Evolutionary conservation across 352 stramenopile genomes (phyloP).

Genomic region (Pythium scleroteichum): DNA sequence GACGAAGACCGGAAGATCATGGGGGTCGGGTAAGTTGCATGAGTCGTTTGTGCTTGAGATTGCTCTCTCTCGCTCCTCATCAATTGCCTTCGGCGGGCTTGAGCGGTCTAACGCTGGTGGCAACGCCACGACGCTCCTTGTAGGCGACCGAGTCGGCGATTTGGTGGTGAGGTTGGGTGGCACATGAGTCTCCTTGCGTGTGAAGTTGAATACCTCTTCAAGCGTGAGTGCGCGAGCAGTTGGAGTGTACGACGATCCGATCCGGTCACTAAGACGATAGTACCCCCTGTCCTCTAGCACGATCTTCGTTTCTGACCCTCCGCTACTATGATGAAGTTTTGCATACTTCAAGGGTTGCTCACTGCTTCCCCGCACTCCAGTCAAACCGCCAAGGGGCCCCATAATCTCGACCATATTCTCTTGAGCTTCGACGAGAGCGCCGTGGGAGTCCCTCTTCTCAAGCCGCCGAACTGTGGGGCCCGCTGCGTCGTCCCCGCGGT

Average conservation of each 20-base stretch:
- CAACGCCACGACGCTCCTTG: slow-evolving; percentile 38
- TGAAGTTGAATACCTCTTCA: slow-evolving; percentile 70
- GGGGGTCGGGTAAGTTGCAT: slow-evolving; percentile 17
- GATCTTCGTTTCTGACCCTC: slow-evolving; percentile 15
- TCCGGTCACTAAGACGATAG: slow-evolving; percentile 81
- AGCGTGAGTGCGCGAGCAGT: slow-evolving; percentile 64
- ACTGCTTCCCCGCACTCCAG: slow-evolving; percentile 27
- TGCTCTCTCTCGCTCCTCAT: slow-evolving; percentile 13
- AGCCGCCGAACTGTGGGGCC: slow-evolving; percentile 4
- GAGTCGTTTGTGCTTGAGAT: background rate
- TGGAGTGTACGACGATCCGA: slow-evolving; percentile 74
- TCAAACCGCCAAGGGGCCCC: slow-evolving; percentile 72
- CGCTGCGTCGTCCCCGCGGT: slow-evolving; percentile 30
- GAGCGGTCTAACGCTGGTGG: slow-evolving; percentile 53
- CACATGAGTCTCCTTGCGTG: slow-evolving; percentile 46
- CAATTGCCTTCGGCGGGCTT: slow-evolving; percentile 2
- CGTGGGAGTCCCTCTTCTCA: slow-evolving; percentile 30
- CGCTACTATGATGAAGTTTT: slow-evolving; percentile 16
- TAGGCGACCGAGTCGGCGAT: slow-evolving; percentile 37
- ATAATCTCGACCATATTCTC: slow-evolving; percentile 67
- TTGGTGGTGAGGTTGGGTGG: slow-evolving; percentile 41
- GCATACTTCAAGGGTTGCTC: slow-evolving; percentile 40
- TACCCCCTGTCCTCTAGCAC: slow-evolving; percentile 64
- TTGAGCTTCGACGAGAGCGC: slow-evolving; percentile 23
- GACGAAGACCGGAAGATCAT: slow-evolving; percentile 49